Base-by-base conservation (phyloP, 1,139 yeast species). In the Pichia sp. region DNA sequence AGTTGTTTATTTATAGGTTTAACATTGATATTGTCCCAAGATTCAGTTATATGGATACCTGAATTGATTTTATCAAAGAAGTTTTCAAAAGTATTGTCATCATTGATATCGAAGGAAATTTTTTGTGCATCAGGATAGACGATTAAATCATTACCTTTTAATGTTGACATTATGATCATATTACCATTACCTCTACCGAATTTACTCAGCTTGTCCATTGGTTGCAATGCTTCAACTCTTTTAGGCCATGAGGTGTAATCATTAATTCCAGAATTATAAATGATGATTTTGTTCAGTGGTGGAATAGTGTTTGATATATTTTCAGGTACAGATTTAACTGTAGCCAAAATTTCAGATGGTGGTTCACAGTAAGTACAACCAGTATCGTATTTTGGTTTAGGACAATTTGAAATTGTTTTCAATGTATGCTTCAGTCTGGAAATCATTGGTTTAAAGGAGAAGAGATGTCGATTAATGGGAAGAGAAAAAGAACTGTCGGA, bases 361-460 rank as follows among this genome's bases (percentile, higher is more conserved):
- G 50, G 35, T 44, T 59, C 55, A 51, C 89, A 80, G 48, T 62
- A 66, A 0, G 84, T 77, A 53, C 85, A 79, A 0, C 84, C 84
- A 0, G 83, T 75, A 46, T 78, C 81, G 39, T 61, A 61, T 9
- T 39, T 47, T 0, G 84, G 82, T 7, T 59, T 54, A 0, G 84
- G 84, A 49, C 83, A 76, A 31, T 45, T 44, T 3, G 40, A 14
- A 1, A 51, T 50, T 15, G 46, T 40, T 10, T 36, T 32, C 34
- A 34, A 17, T 34, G 36, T 31, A 21, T 20, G 25, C 21, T 31
- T 20, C 12, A 31, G 15, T 21, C 34, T 10, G 12, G 9, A 7
- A 8, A 30, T 17, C 32, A 30, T 30, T 12, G 21, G 14, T 26
- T n/a, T 3, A 14, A 5, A 5, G 1, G 30, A 26, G 12, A 6